Base-by-base conservation (phyloP, 306 rosid genomes). In the Trifolium subterraneum region DNA sequence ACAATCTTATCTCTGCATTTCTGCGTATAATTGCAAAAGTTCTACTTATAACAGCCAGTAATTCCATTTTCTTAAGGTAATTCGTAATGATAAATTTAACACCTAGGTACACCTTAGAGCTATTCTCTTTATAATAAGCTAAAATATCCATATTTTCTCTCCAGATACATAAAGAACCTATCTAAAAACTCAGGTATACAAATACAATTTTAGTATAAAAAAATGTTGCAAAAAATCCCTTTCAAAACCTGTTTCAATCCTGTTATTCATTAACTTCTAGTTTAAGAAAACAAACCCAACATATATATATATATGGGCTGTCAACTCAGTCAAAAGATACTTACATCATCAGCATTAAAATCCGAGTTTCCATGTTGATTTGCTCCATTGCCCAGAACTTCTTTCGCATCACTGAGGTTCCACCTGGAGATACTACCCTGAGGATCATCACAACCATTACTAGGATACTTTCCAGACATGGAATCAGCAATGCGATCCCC, bases 381-480 rank as follows among this genome's bases (percentile, higher is more conserved):
- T 75, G 88, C 70, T 80, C 96, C 97, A 83, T 87, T 94, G 64
- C 92, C 90, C 20, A 86, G 73, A 47, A 82, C 50, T 47, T 86
- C 96, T 81, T 81, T 91, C 56, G 88, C 86, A 19, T 86, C 90
- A 10, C 78, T 68, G 69, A 76, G 54, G 74, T 86, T 89, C 92
- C 85, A 84, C 85, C 86, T 90, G 36, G 85, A 88, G 75, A 73
- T 80, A 80, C 96, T 83, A 74, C 96, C 87, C 79, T 88, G 92
- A 74, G 89, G 94, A 77, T 88, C 93, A 76, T 90, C 98, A 83
- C 80, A 77, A 81, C 91, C 84, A 86, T 87, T 87, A 86, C 83
- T 83, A 50, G 89, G 88, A 61, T 80, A 83, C 85, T 87, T 94
- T 78, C 95, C 90, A 68, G 83, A 77, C 5, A 82, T 51, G 60